Conservation (phyloP, 2,329 filamentous ascomycete genomes). For the Pseudogymnoascus sp. region DNA sequence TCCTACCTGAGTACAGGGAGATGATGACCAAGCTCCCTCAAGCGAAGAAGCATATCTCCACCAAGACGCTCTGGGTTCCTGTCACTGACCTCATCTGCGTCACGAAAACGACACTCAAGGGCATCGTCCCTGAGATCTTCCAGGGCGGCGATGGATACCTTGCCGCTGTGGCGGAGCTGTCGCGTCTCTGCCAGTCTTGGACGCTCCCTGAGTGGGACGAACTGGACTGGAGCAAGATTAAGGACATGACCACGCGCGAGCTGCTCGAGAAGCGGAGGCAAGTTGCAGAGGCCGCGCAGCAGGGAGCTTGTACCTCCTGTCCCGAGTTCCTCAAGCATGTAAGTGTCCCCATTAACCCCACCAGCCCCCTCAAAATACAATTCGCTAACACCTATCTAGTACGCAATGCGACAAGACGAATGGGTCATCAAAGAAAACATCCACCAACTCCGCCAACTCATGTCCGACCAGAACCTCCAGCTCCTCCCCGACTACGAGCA, state of each 20-base stretch:
- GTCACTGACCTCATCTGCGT: slow-evolving; percentile 77
- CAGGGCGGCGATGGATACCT: slow-evolving; percentile 39
- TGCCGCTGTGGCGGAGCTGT: slow-evolving; percentile 58
- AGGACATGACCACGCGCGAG: slow-evolving; percentile 73
- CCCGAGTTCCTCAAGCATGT: slow-evolving; percentile 80
- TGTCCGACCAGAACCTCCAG: slow-evolving; percentile 94
- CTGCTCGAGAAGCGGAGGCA: slow-evolving; percentile 63
- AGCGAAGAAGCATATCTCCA: slow-evolving; percentile 55
- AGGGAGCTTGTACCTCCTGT: slow-evolving; percentile 59
- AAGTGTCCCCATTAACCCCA: too few relatives aligned
- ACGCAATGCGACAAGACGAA: slow-evolving; percentile 91
- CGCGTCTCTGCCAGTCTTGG: slow-evolving; percentile 66
- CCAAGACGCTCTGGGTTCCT: slow-evolving; percentile 60
- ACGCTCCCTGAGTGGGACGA: slow-evolving; percentile 70
- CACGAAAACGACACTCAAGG: slow-evolving; percentile 56
- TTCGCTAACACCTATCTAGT: slow-evolving; percentile 40
- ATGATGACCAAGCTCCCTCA: slow-evolving; percentile 61
- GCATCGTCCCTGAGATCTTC: slow-evolving; percentile 52
- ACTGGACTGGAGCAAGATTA: slow-evolving; percentile 71
- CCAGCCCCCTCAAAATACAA: too few relatives aligned
- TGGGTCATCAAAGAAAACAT: slow-evolving; percentile 96
- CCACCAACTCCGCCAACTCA: slow-evolving; percentile 71
- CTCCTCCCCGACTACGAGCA: slow-evolving; percentile 95
- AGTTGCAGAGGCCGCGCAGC: slow-evolving; percentile 53
- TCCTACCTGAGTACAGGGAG: slow-evolving; percentile 60